Evolutionary conservation across 1,284 basidiomycete genomes (phyloP).

Genomic region (Irpex lacteus): DNA sequence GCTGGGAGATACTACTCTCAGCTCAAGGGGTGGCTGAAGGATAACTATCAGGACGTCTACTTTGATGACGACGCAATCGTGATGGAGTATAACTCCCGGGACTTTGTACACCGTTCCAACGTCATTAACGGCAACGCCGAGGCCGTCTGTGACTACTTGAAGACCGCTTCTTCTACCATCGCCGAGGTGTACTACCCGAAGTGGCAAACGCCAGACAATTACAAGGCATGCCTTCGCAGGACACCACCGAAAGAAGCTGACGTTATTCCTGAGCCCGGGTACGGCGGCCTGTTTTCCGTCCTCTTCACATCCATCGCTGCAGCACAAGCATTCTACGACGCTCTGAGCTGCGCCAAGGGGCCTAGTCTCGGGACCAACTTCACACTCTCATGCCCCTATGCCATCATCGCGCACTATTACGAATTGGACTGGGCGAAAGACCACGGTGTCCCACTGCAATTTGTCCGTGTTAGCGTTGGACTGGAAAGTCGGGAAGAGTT

Average conservation of each 20-base stretch:
- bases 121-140: constrained; percentile 85
- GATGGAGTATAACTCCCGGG: constrained; percentile 97
- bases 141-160: constrained; percentile 80
- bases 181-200: constrained; percentile 92
- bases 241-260: background rate
- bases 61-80: constrained; percentile 93
- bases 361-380: constrained; percentile 96
- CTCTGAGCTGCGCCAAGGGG: constrained; percentile 83
- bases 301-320: constrained; percentile 52
- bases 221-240: constrained; percentile 51
- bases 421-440: constrained; percentile 92
- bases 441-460: constrained; percentile 81
- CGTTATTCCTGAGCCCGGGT: constrained; percentile 55
- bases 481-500: constrained; percentile 76
- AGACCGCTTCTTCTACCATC: constrained; percentile 55
- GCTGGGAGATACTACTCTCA: constrained; percentile 61
- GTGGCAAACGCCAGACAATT: constrained; percentile 74
- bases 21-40: constrained; percentile 60
- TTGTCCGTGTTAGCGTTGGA: constrained; percentile 93
- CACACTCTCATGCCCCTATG: constrained; percentile 91
- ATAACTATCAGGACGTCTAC: constrained; percentile 82
- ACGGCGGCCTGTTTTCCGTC: constrained; percentile 90
- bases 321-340: constrained; percentile 71
- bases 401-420: constrained; percentile 88
- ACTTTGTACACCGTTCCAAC: constrained; percentile 79